Percentiles rank a stretch among this genome's conserved stretches.
These are phyloP conservation scores for Phaeosphaeriaceae sp. DNA, from an alignment of 2,329 filamentous ascomycete genomes.

Conservation along the genomic window DNA sequence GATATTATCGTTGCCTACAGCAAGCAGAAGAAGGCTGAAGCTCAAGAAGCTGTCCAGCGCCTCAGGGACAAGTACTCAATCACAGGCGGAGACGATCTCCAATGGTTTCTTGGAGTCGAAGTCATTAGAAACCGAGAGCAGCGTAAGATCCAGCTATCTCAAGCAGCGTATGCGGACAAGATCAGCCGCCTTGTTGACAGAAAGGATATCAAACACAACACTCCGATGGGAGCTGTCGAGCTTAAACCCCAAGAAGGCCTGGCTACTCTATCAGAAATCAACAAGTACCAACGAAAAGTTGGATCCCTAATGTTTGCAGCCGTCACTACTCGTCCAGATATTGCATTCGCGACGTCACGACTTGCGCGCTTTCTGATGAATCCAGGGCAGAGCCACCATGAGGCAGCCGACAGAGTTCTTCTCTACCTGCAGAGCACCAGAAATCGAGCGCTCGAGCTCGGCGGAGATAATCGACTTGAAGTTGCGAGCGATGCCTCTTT, in stretches of 20 bases:
- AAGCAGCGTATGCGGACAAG: no score
- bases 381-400: background rate
- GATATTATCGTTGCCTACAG: no score
- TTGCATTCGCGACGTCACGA: background rate
- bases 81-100: background rate
- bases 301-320: background rate
- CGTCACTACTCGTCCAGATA: background rate
- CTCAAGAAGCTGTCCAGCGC: background rate
- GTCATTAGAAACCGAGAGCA: background rate
- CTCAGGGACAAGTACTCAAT: background rate
- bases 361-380: background rate
- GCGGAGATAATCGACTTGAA: constrained; percentile 1
- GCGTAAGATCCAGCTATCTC: background rate
- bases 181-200: background rate
- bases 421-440: no score
- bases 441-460: no score
- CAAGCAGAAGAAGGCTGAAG: no score
- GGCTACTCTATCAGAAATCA: background rate
- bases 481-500: background rate
- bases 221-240: background rate
- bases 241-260: background rate
- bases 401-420: background rate
- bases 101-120: no score
- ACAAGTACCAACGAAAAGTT: background rate
- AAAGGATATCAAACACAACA: background rate